Evolutionary conservation across 2,329 filamentous ascomycete species (phyloP).

Genomic region (Pseudomassariella vexata): DNA sequence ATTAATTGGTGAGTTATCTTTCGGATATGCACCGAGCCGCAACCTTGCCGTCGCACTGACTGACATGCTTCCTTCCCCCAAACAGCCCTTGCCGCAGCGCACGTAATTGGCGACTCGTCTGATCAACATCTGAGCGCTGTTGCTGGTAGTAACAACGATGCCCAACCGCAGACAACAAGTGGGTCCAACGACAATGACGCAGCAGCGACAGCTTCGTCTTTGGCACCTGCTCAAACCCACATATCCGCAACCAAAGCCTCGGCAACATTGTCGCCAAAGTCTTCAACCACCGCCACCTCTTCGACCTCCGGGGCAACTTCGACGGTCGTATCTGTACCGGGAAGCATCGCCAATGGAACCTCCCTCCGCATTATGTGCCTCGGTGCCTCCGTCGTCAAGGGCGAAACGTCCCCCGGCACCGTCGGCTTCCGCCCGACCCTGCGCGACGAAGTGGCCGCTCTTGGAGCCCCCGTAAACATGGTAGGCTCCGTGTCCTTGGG

Average conservation of each 20-base stretch:
- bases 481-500: slow-evolving; percentile 25
- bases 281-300: neutral
- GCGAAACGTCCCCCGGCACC: slow-evolving; percentile 17
- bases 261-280: neutral
- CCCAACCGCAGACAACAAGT: neutral
- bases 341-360: slow-evolving; percentile 16
- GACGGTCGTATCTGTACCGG: neutral
- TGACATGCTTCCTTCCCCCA: no score
- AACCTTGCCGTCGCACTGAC: no score
- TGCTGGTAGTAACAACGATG: neutral
- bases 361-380: slow-evolving; percentile 24
- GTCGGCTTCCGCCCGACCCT: slow-evolving; percentile 21
- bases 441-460: slow-evolving; percentile 16
- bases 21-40: no score
- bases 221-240: neutral
- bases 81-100: no score
- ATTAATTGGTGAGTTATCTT: slow-evolving; percentile 7
- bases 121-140: neutral
- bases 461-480: slow-evolving; percentile 21
- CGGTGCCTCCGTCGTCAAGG: slow-evolving; percentile 21
- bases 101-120: no score
- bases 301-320: no score
- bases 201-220: neutral
- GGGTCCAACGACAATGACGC: neutral
- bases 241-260: neutral